A percentile compares a stretch with the other conserved stretches of the same genome.
phyloP scores from a whole-genome alignment of 139 green algal genomes.

The Tetradesmus lagerheimii region DNA sequence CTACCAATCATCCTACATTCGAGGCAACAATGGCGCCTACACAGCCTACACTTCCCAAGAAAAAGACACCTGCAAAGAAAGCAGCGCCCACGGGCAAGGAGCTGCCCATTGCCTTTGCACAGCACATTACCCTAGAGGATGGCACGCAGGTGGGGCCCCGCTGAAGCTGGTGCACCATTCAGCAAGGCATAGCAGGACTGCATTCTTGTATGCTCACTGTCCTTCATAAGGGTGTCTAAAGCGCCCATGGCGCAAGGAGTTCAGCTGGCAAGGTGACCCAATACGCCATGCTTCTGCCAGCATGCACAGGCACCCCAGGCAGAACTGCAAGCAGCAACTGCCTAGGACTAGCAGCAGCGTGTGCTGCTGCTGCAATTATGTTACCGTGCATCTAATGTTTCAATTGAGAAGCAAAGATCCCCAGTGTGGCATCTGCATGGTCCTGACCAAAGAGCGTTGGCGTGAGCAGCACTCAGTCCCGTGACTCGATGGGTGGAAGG shows the following conservation, averaged over 20 bases:
- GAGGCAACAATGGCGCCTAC: background rate
- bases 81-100: slow-evolving; percentile 14
- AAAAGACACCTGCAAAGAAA: background rate
- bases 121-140: slow-evolving; percentile 63
- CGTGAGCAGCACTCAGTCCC: no score
- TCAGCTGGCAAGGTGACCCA: background rate
- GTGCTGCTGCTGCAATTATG: background rate
- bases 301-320: no score
- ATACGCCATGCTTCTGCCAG: background rate
- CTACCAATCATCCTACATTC: background rate
- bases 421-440: no score
- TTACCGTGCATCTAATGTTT: no score
- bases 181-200: background rate
- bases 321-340: background rate
- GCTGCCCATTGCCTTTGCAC: slow-evolving; percentile 51
- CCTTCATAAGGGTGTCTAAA: no score
- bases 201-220: slow-evolving; percentile 32
- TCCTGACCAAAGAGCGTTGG: no score
- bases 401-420: no score
- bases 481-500: no score
- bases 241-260: background rate
- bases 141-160: slow-evolving; percentile 49
- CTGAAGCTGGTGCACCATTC: background rate
- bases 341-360: background rate
- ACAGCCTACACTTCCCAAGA: slow-evolving; percentile 26